Evolutionary conservation across 352 stramenopile genomes (phyloP), one percentile per base, ranked within the genome.

Genomic region (Phytopythium kandeliae): DNA sequence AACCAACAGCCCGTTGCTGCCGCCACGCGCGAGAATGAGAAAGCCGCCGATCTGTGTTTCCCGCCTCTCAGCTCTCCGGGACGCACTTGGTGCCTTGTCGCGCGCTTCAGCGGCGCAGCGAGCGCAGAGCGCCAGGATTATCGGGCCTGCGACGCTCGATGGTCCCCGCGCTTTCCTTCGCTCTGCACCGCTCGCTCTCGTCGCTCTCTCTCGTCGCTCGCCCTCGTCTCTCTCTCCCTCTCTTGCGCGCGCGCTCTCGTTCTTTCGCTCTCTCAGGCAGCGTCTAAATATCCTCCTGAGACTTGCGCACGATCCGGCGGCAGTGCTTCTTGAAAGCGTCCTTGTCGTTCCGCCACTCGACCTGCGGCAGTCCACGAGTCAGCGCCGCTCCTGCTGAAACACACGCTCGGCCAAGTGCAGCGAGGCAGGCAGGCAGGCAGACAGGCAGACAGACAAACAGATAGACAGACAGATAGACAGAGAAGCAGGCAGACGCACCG

Each of bases 241-340:
- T 28, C 7, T n/a, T 37, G n/a, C n/a, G n/a, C n/a, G 10, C 25
- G 7, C 38, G 12, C 38, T 30, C 38, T 9, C 4, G 19, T 24
- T 12, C 13, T 4, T 2, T 12, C n/a, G 43, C 43, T 36, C n/a
- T 9, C 43, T 37, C 43, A 57, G 30, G 48, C 22, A 31, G 46
- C n/a, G 6, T 44, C 74, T 92, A 97, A 65, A 96, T 86, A 68
- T 96, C 86, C 65, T 97, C 89, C 62, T 97, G 89, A 10, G 86
- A 97, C 71, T 96, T 95, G 54, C 89, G 89, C 31, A 97, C 86
- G 50, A 95, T 83, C 47, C 86, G 83, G 56, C 88, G 79, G 58
- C 90, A 95, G 57, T 81, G 71, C 67, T 96, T 97, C 72, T 98
- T 97, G 74, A 98, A 98, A 16, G 60, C 86, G 25, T 96, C 82